Evolutionary conservation across 805 yeast genomes (phyloP).

Genomic region (Candida maesae): DNA sequence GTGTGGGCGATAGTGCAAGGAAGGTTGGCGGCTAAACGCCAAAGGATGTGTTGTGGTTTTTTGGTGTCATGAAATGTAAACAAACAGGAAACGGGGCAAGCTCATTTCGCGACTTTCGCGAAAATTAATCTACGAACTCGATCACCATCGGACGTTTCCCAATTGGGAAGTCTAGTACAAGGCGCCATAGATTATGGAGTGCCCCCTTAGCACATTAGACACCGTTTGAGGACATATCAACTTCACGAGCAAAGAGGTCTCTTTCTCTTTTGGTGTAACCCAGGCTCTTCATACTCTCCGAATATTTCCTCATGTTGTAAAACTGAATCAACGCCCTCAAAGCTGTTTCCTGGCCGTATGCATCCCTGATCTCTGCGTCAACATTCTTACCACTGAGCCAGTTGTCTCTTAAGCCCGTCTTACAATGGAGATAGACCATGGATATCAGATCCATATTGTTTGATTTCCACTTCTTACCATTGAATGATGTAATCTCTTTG

Average conservation of each 20-base stretch:
- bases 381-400: slow-evolving; percentile 87
- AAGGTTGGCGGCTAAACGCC: too few relatives aligned
- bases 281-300: slow-evolving; percentile 45
- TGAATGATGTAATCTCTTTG: slow-evolving; percentile 80
- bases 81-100: too few relatives aligned
- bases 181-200: too few relatives aligned
- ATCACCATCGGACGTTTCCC: not conserved
- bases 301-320: slow-evolving; percentile 62
- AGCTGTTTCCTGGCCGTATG: slow-evolving; percentile 83
- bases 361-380: slow-evolving; percentile 67
- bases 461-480: slow-evolving; percentile 92
- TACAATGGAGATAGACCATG: slow-evolving; percentile 73
- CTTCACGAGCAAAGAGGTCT: slow-evolving; percentile 41
- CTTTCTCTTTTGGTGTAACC: slow-evolving; percentile 47
- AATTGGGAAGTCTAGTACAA: too few relatives aligned
- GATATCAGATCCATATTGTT: slow-evolving; percentile 92
- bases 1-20: too few relatives aligned
- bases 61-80: too few relatives aligned
- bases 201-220: too few relatives aligned
- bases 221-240: slow-evolving; percentile 27
- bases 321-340: slow-evolving; percentile 73
- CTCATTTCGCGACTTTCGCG: too few relatives aligned
- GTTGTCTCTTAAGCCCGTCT: slow-evolving; percentile 69
- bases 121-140: too few relatives aligned
- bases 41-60: too few relatives aligned